Base-by-base conservation (phyloP, 2,329 filamentous ascomycete species). In the Penicillium hordei region DNA sequence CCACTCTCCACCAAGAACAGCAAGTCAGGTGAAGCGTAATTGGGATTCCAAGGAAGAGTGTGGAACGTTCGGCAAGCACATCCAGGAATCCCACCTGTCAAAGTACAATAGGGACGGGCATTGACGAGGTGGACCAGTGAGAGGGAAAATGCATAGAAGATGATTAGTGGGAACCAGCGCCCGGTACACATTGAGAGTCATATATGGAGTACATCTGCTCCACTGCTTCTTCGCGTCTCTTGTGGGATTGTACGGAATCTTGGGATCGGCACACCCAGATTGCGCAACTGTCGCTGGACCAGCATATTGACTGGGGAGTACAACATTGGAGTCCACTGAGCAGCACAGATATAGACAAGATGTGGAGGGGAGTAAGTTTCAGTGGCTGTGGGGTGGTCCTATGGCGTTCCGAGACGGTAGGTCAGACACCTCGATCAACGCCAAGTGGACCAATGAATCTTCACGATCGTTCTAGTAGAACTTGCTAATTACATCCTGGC, bases 211-310 rank as follows among this genome's bases (percentile, higher is more conserved):
- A 52, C 54, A 55, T 31, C 36, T 23, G 46, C 57, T 55, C 65
- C 60, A 65, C 63, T 52, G 54, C 55, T 58, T 57, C 58, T 57
- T 58, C 43, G 52, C 38, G 3, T 25, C 39, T 31, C 21, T 53
- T 13, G 5, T 29, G 29, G 17, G n/a, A 46, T 46, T 40, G 17
- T 29, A 1, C 36, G 3, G n/a, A 27, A 42, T 48, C 12, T 2
- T 42, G 17, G 29, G 43, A 57, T 57, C 49, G 49, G 23, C 49
- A 23, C 17, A 36, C 9, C 19, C 25, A 19, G 17, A 19, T 48
- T 23, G 38, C 3, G 39, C 39, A 36, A 33, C 23, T n/a, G 31
- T 29, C 23, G 13, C 23, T 44, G 23, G 23, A n/a, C 31, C 34
- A 19, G 13, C 33, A 42, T 34, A n/a, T 19, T 55, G 23, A 44